Evolutionary conservation across 2,329 filamentous ascomycete species (phyloP).

Genomic region (Ophiognomonia clavigignenti-juglandacearum): DNA sequence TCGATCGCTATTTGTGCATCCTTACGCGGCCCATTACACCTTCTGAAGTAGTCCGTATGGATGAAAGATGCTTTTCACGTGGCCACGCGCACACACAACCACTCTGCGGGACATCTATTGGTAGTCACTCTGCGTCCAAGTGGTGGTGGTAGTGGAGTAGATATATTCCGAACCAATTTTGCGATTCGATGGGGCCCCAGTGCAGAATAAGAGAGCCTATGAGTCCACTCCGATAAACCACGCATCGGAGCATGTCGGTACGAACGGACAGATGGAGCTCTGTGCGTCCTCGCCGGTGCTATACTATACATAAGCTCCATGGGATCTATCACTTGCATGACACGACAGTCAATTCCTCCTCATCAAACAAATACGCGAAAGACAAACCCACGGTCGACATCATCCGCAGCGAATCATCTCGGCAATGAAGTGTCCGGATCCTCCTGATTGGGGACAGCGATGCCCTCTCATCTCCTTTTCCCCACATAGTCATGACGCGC

Average conservation of each 20-base stretch:
- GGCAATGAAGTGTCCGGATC: constrained; percentile 1
- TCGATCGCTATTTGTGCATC: too few relatives aligned
- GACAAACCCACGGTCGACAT: too few relatives aligned
- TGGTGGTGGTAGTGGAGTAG: too few relatives aligned
- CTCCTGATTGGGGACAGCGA: constrained; percentile 3
- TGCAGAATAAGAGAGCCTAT: not conserved
- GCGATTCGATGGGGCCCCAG: not conserved
- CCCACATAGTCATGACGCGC: too few relatives aligned
- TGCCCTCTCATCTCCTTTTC: too few relatives aligned
- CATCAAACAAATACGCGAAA: not conserved
- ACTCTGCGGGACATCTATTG: too few relatives aligned
- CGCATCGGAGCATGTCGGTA: not conserved
- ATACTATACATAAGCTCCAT: not conserved
- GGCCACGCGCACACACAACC: too few relatives aligned
- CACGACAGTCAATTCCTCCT: not conserved
- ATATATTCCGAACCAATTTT: not conserved
- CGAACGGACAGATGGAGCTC: not conserved
- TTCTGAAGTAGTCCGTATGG: too few relatives aligned
- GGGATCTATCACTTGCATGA: constrained; percentile 2
- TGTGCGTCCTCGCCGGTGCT: not conserved
- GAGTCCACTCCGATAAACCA: not conserved
- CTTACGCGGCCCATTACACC: too few relatives aligned
- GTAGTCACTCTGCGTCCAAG: too few relatives aligned
- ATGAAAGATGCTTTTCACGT: too few relatives aligned
- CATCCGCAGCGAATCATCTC: constrained; percentile 10